These are phyloP conservation scores for Clohesyomyces aquaticus DNA, from an alignment of 495 filamentous ascomycete genomes.

Conservation along the genomic window DNA sequence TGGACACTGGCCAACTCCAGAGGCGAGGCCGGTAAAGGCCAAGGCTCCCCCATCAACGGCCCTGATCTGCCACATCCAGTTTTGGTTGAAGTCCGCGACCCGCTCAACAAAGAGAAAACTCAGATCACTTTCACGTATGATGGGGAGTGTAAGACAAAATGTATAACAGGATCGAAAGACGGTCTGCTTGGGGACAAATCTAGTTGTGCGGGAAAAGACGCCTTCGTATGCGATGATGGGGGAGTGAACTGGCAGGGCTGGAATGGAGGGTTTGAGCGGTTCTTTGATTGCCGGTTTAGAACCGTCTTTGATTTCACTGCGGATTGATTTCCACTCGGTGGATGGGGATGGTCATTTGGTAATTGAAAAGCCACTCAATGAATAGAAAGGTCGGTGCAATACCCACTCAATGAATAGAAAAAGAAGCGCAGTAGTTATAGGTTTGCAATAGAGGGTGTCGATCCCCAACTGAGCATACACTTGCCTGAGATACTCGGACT, in stretches of 20 bases:
- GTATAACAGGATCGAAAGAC: not conserved
- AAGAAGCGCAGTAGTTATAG: too few species aligned
- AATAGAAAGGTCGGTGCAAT: too few species aligned
- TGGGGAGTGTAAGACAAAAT: not conserved
- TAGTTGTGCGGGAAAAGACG: not conserved
- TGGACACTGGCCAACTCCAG: conserved; percentile 10
- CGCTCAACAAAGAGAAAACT: not conserved
- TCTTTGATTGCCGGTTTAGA: conserved; percentile 1
- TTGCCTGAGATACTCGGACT: too few species aligned
- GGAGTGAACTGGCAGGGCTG: not conserved
- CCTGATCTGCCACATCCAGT: conserved; percentile 2
- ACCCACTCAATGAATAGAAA: too few species aligned
- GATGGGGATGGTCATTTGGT: too few species aligned
- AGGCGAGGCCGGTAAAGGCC: not conserved
- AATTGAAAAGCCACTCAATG: too few species aligned
- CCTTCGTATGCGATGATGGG: conserved; percentile 8
- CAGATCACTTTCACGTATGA: conserved; percentile 11
- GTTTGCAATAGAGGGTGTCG: too few species aligned
- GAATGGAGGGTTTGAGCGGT: conserved; percentile 1
- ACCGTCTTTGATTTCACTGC: too few species aligned
- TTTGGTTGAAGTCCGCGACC: conserved; percentile 8
- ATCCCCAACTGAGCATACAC: too few species aligned
- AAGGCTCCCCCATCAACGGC: conserved; percentile 8
- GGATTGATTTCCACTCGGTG: too few species aligned
- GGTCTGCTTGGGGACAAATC: not conserved